Evolutionary conservation across 2,329 filamentous ascomycete genomes (phyloP).

Genomic region (Teratosphaeria destructans): DNA sequence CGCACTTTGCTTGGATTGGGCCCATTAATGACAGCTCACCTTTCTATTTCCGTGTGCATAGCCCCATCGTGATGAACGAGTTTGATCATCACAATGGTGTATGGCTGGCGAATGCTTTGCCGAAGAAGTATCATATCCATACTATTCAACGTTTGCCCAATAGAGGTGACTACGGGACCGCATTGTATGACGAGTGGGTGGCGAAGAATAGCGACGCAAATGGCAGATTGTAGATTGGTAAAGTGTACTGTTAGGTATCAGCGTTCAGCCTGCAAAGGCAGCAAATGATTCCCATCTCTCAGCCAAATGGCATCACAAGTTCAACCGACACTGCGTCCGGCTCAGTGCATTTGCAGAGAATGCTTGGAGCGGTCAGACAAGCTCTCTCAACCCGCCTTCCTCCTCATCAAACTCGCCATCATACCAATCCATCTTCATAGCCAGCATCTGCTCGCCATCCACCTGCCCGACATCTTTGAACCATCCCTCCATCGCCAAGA

Average conservation of each 20-base stretch:
- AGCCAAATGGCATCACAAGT: background rate
- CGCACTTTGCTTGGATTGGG: slow-evolving; percentile 70
- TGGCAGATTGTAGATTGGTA: background rate
- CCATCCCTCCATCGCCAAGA: slow-evolving; percentile 37
- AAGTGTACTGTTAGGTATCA: background rate
- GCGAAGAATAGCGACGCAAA: slow-evolving; percentile 1
- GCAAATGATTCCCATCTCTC: background rate
- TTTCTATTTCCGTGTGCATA: slow-evolving; percentile 70
- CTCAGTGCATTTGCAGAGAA: background rate
- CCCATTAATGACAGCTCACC: slow-evolving; percentile 54
- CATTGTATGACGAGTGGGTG: slow-evolving; percentile 25
- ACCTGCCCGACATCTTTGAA: slow-evolving; percentile 16
- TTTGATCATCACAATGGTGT: slow-evolving; percentile 74
- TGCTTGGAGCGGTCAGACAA: slow-evolving; percentile 3
- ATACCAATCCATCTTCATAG: slow-evolving; percentile 38
- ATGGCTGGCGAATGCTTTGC: slow-evolving; percentile 60
- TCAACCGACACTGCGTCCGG: background rate
- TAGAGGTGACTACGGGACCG: slow-evolving; percentile 60
- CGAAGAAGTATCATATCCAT: slow-evolving; percentile 68
- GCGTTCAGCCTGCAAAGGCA: background rate
- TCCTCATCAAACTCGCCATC: slow-evolving; percentile 46
- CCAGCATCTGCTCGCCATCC: slow-evolving; percentile 29
- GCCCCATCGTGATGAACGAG: slow-evolving; percentile 60
- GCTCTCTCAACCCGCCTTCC: slow-evolving; percentile 39
- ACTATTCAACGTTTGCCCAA: slow-evolving; percentile 63